These are phyloP conservation scores for Stephanodiscus minutulus DNA, from an alignment of 108 stramenopile species.

Conservation along the genomic window DNA sequence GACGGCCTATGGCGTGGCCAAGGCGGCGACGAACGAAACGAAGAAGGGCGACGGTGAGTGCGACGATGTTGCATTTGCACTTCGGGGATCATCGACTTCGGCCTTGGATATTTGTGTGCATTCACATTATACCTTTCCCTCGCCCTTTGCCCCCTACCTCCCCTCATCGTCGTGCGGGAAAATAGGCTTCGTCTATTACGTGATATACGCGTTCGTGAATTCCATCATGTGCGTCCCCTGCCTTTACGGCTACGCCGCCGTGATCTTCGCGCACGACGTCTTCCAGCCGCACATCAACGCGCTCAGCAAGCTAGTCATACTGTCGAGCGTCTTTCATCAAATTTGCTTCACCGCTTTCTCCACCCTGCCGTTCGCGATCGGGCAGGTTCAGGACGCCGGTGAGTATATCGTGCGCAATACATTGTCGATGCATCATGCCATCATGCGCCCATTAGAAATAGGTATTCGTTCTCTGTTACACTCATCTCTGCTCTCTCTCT, in stretches of 20 bases:
- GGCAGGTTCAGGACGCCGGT: constrained; percentile 93
- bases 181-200: constrained; percentile 45
- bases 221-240: constrained; percentile 78
- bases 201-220: constrained; percentile 62
- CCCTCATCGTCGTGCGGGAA: neutral
- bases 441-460: too few relatives aligned
- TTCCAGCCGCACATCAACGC: constrained; percentile 77
- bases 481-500: neutral
- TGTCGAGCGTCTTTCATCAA: constrained; percentile 88
- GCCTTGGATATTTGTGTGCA: too few relatives aligned
- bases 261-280: constrained; percentile 81
- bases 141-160: neutral
- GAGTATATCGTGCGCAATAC: neutral
- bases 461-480: neutral
- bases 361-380: constrained; percentile 89
- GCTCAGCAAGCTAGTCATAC: constrained; percentile 84
- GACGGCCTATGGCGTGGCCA: neutral
- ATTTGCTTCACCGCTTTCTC: constrained; percentile 78
- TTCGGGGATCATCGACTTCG: too few relatives aligned
- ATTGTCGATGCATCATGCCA: too few relatives aligned
- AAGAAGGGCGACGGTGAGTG: neutral
- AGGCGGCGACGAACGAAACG: neutral
- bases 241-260: constrained; percentile 89
- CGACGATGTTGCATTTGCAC: too few relatives aligned
- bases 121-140: too few relatives aligned